Evolutionary conservation across 1,139 yeast genomes (phyloP), one percentile per base, ranked within the genome.

Genomic region (Lodderomyces theae): DNA sequence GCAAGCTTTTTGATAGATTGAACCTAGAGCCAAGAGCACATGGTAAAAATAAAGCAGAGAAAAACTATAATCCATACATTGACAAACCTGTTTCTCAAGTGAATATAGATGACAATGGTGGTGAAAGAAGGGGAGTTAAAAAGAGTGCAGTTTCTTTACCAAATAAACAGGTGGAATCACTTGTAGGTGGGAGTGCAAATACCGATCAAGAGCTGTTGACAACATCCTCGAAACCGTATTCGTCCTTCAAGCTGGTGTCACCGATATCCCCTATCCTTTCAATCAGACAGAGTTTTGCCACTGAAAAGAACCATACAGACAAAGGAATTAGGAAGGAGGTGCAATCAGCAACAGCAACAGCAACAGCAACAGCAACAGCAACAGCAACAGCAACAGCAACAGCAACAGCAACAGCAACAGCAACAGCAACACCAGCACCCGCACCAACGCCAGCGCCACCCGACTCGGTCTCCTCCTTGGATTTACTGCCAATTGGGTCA

Each of bases 1-100:
- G 25, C 24, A 32, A 32, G 35, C 22, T 32, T 32, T 32, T 32
- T 21, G 35, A 32, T 17, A 32, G 22, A 13, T 32, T 32, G 12
- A 32, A 21, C 13, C 12, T n/a, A 2, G 31, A 32, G 7, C 26
- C 35, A 12, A 13, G 17, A n/a, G 5, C 11, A 5, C 15, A 10
- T 5, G 16, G 15, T 22, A 12, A 12, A n/a, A 22, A 32, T 17
- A 11, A n/a, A 19, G 16, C 18, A 21, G 17, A 5, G n/a, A 4
- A n/a, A 21, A 32, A 32, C 17, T 32, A 19, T n/a, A 32, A 32
- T 13, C 35, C 35, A n/a, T 32, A 32, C 13, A 21, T 13, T 32
- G 35, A 32, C 17, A 21, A 21, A 13, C 25, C 26, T 8, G 12
- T 13, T 12, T 32, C 18, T 15, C 31, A 28, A 28, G 18, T 6